Evolutionary conservation across 345 rosid genomes (phyloP), one percentile per base, ranked within the genome.

Genomic region (Eucalyptus dawsonii): DNA sequence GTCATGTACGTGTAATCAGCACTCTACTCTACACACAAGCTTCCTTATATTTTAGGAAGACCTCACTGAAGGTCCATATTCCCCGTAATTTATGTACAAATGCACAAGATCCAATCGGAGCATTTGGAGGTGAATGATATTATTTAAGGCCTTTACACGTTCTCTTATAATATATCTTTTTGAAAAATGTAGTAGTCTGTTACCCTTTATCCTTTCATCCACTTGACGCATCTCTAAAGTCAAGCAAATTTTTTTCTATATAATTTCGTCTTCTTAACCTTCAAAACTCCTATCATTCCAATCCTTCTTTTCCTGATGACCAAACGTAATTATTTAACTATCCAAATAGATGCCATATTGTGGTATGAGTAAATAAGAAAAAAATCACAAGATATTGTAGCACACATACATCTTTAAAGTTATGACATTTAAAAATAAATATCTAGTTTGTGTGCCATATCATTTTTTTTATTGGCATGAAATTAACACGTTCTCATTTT

Each of bases 81-180:
- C 22, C 40, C 11, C 3, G 11, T 1, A 67, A 67, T 31, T 31
- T 0, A 67, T 15, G 80, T 31, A n/a, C 0, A 31, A 0, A 67
- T 31, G 40, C 80, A 31, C 80, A 4, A 31, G 40, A 0, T 62
- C 72, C 72, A 29, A 29, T 62, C 37, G 37, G 10, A 4, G 76
- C 76, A 67, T 67, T n/a, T n/a, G 76, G 80, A 67, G 80, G 80
- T 67, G 80, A 31, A 8, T 31, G 42, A 31, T 67, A 31, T 67
- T 67, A 15, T 67, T 1, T n/a, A n/a, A n/a, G 40, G 76, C 21
- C 11, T 67, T 67, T n/a, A n/a, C 40, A 65, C 40, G 76, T 67
- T 5, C 37, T n/a, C 60, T 67, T n/a, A 4, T 14, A 7, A 27
- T 67, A 3, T n/a, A 0, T 67, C 76, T 8, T n/a, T n/a, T 67